Base-by-base conservation (phyloP, 1,284 basidiomycete genomes). In the Spongiforma sp. region DNA sequence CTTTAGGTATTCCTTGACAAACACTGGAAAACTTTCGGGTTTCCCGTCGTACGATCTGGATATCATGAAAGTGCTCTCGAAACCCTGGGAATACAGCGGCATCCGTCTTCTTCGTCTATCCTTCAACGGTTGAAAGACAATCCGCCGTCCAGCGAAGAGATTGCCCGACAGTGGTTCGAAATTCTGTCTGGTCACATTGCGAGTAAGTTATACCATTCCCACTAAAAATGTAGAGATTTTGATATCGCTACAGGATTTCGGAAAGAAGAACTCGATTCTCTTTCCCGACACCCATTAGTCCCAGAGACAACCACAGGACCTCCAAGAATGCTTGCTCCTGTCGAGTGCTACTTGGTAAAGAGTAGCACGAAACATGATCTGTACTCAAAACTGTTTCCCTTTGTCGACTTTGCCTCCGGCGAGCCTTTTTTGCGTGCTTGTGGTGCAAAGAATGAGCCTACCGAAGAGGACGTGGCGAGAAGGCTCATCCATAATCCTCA, bases 331-430 rank as follows among this genome's bases (percentile, higher is more conserved):
- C 12, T 65, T 10, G 11, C 46, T 26, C 64, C 62, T 8, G 33
- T 1, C 5, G 39, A 65, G 6, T 65, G 64, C 34, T 65, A 65
- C 46, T 19, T 65, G 32, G 46, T n/a, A 12, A 11, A 26, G 33
- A 28, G n/a, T 0, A 33, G 17, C 14, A 24, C 54, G 26, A 39
- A 39, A 17, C 14, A 41, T 30, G 54, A 55, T 5, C 84, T 91
- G 52, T 88, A 90, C 71, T 89, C 89, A 1, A 87, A 89, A 69
- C 77, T 93, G 10, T 96, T 96, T 74, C 86, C 87, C 9, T 96
- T 95, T 69, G 86, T 98, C 57, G 91, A 97, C 76, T 97, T 96
- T 77, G 95, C 95, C 0, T 0, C 82, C 82, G 10, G 95, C 91
- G 9, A 95, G 93, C 19, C 15, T 69, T 96, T 98, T 78, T 81